Evolutionary conservation across 441 rosid species (phyloP).

Genomic region (Populus hybrid): DNA sequence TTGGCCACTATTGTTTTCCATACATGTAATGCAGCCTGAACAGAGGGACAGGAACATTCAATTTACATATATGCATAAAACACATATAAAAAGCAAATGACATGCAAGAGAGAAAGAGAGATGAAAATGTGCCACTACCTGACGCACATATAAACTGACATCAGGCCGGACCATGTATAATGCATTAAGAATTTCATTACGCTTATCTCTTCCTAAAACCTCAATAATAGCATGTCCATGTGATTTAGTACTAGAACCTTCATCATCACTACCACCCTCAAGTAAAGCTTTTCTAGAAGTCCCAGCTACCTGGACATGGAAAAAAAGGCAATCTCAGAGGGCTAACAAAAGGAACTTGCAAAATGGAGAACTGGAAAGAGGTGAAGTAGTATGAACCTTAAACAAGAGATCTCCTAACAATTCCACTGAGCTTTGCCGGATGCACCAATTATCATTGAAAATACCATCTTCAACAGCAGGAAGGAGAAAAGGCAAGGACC

Average conservation of each 20-base stretch:
- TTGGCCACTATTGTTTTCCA: conserved; percentile 99
- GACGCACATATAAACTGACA: conserved; percentile 95
- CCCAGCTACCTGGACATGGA: conserved; percentile 84
- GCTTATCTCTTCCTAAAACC: conserved; percentile 94
- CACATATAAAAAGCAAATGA: background rate
- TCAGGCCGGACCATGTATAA: conserved; percentile 98
- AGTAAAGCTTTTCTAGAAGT: conserved; percentile 99
- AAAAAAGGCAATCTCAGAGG: conserved; percentile 5
- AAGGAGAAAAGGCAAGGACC: conserved; percentile 97
- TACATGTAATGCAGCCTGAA: conserved; percentile 97
- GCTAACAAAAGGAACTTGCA: conserved; percentile 4
- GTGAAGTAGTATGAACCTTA: conserved; percentile 54
- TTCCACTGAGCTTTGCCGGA: conserved; percentile 99
- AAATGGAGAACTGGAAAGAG: conserved; percentile 8
- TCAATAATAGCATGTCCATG: conserved; percentile 99
- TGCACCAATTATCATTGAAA: conserved; percentile 98
- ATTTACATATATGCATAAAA: background rate
- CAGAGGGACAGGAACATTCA: conserved; percentile 11
- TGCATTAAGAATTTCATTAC: conserved; percentile 98
- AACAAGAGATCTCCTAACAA: conserved; percentile 95
- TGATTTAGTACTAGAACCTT: conserved; percentile 99
- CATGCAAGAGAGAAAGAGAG: background rate
- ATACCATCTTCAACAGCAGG: conserved; percentile 99
- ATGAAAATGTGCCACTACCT: conserved; percentile 55
- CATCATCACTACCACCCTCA: conserved; percentile 99